Evolutionary conservation across 345 rosid species (phyloP).

Genomic region (Eucalyptus regnans): DNA sequence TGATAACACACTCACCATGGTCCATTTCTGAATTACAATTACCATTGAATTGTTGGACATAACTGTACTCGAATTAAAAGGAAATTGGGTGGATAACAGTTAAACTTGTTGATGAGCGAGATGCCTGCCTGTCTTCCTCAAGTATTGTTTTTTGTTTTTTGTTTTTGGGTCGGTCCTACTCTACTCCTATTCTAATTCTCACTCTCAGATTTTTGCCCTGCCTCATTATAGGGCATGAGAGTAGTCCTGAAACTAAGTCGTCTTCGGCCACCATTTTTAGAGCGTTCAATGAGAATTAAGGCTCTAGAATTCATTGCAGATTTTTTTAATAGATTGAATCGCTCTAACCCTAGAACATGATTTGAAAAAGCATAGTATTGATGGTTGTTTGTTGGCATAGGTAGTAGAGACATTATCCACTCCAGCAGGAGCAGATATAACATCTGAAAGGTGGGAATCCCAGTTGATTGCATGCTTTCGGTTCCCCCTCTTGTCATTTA

Average conservation of each 20-base stretch:
- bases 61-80: background rate
- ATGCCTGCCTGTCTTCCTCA: background rate
- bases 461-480: background rate
- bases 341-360: background rate
- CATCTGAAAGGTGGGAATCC: background rate
- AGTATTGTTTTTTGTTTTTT: background rate
- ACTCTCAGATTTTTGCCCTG: no score
- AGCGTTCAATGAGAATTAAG: background rate
- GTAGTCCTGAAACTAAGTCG: no score
- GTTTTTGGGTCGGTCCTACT: no score
- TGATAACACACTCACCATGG: background rate
- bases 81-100: background rate
- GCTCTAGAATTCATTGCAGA: background rate
- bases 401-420: background rate
- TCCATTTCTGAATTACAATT: background rate
- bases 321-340: background rate
- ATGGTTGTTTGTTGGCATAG: background rate
- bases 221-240: no score
- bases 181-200: no score
- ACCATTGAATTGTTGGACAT: background rate
- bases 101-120: background rate
- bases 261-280: background rate
- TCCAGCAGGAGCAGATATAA: background rate
- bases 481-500: background rate
- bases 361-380: background rate